These are phyloP conservation scores for Pyrus pyrifolia DNA, from an alignment of 306 rosid genomes.

Conservation along the genomic window DNA sequence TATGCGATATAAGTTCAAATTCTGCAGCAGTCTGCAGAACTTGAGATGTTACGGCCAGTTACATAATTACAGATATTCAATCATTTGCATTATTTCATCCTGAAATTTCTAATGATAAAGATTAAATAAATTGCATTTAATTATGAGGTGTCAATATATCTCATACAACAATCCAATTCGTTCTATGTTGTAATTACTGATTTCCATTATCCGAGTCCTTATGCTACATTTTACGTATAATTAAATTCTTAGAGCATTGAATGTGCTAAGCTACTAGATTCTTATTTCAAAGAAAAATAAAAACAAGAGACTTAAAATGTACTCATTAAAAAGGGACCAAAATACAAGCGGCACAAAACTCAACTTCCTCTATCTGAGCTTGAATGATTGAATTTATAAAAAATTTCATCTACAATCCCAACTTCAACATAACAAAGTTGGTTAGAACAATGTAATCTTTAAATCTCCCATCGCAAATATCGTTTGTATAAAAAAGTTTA, in stretches of 20 bases:
- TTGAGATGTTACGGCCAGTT: not conserved
- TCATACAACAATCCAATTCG: not conserved
- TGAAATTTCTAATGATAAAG: not conserved
- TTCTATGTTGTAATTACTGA: not conserved
- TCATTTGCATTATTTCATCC: not conserved
- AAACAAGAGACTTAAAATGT: not conserved
- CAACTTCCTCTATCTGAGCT: no score
- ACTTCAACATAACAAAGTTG: no score
- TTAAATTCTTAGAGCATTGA: not conserved
- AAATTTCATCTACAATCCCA: no score
- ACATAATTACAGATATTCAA: not conserved
- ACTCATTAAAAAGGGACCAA: not conserved
- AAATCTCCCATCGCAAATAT: no score
- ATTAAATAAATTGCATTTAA: not conserved
- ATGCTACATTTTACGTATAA: not conserved
- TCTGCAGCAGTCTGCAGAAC: not conserved
- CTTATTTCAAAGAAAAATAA: no score
- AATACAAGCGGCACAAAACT: not conserved
- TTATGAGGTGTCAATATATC: not conserved
- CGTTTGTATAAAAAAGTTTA: no score
- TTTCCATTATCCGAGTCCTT: not conserved
- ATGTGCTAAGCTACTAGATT: not conserved
- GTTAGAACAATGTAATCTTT: no score
- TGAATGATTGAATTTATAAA: no score
- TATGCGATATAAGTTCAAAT: not conserved